These are phyloP conservation scores for Yamadazyma siamensis DNA, from an alignment of 1,139 yeast genomes.

Conservation along the genomic window DNA sequence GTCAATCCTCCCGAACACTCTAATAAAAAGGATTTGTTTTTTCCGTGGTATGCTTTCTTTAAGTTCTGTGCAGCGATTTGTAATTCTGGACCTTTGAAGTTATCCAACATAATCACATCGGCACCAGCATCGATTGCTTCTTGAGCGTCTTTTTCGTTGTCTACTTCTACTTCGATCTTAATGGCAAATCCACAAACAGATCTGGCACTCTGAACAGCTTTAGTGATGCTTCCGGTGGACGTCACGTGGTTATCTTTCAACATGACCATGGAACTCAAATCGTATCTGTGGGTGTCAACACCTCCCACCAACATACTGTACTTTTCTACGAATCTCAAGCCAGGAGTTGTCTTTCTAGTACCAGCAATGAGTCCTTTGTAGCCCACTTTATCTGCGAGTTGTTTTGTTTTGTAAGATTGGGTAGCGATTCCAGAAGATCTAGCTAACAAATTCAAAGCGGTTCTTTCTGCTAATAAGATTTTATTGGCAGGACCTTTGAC, in stretches of 20 bases:
- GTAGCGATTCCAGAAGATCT: conserved; percentile 92
- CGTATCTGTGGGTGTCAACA: conserved; percentile 89
- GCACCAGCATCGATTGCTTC: conserved; percentile 96
- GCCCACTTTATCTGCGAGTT: conserved; percentile 66
- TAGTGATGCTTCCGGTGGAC: conserved; percentile 87
- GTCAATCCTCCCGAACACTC: conserved; percentile 94
- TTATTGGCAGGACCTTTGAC: conserved; percentile 80
- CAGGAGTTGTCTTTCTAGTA: conserved; percentile 98
- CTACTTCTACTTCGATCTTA: conserved; percentile 91
- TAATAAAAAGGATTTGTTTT: conserved; percentile 54
- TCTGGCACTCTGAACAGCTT: conserved; percentile 76
- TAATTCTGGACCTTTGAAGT: conserved; percentile 68
- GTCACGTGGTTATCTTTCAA: conserved; percentile 91
- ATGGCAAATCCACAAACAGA: conserved; percentile 83
- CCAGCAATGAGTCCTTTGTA: conserved; percentile 88
- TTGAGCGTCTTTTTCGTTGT: conserved; percentile 75
- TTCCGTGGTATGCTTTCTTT: conserved; percentile 54
- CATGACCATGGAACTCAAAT: conserved; percentile 93
- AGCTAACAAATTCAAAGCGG: conserved; percentile 78
- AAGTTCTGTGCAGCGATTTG: conserved; percentile 62
- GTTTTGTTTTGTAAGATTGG: conserved; percentile 55
- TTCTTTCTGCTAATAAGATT: conserved; percentile 78
- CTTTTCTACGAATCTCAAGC: conserved; percentile 81
- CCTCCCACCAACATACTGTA: conserved; percentile 96
- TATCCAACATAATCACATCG: conserved; percentile 93